A percentile compares a stretch with the other conserved stretches of the same genome.
Evolutionary conservation across 2,329 filamentous ascomycete species (phyloP).

Genomic region (Aspergillus costaricaensis): DNA sequence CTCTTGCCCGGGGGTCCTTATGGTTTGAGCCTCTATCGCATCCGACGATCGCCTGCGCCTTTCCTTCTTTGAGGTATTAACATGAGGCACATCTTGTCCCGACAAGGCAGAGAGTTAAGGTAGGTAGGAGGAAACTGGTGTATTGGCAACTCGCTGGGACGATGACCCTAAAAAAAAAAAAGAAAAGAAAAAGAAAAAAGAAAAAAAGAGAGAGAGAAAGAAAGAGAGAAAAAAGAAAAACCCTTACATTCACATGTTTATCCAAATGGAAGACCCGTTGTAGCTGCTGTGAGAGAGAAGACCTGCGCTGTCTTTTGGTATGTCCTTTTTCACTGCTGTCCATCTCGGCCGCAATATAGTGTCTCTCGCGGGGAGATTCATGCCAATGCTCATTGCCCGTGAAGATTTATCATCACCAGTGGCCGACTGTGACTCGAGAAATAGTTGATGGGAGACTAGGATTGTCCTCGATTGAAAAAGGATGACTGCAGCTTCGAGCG

Average conservation of each 20-base stretch:
- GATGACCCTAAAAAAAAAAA: not conserved
- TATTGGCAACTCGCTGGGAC: too few species aligned
- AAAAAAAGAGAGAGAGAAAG: not conserved
- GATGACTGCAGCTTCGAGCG: too few species aligned
- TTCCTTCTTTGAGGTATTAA: conserved; percentile 11
- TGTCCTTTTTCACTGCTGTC: conserved; percentile 8
- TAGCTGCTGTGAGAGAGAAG: conserved; percentile 26
- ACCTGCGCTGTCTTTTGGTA: conserved; percentile 18
- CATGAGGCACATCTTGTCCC: not conserved
- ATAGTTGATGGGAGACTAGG: too few species aligned
- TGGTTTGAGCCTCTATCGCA: not conserved
- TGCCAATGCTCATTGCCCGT: not conserved
- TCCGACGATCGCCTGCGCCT: not conserved
- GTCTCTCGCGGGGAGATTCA: not conserved
- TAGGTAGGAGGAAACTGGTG: not conserved
- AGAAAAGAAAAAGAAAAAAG: not conserved
- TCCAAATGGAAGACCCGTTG: conserved; percentile 26
- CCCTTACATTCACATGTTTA: conserved; percentile 20
- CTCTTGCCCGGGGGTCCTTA: not conserved
- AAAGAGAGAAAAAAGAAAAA: not conserved
- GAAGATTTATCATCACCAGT: not conserved
- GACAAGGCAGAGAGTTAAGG: not conserved
- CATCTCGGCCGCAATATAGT: conserved; percentile 6
- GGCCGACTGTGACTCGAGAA: too few species aligned
- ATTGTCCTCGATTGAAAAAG: too few species aligned